Conservation (phyloP, 116 monocot species). For the Posidonia oceanica region DNA sequence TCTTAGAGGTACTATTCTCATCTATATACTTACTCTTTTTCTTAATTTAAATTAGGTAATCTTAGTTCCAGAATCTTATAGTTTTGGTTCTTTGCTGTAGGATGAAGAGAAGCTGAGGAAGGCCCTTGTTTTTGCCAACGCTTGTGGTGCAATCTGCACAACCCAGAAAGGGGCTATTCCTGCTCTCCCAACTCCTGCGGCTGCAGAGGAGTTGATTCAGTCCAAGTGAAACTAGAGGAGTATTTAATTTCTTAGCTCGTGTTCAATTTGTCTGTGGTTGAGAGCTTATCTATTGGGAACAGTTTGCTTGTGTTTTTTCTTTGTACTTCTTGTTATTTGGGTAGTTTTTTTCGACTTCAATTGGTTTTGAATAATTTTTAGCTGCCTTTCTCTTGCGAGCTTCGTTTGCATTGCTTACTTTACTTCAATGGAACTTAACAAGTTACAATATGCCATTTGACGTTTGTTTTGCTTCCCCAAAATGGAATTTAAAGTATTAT, state of each 20-base stretch:
- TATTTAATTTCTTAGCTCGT: not conserved
- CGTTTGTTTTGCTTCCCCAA: too few relatives aligned
- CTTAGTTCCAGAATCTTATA: not conserved
- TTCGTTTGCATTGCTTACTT: too few relatives aligned
- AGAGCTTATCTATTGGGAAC: too few relatives aligned
- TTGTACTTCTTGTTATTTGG: too few relatives aligned
- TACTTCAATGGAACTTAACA: too few relatives aligned
- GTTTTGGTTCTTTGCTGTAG: slow-evolving; percentile 12
- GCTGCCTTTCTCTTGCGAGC: too few relatives aligned
- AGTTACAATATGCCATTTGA: too few relatives aligned
- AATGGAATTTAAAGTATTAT: too few relatives aligned
- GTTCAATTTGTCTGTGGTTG: not conserved
- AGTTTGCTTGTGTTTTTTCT: too few relatives aligned
- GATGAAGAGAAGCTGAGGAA: slow-evolving; percentile 58
- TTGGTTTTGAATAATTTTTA: too few relatives aligned
- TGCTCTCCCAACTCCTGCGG: slow-evolving; percentile 48
- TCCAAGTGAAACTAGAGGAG: slow-evolving; percentile 2
- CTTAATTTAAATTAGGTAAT: not conserved
- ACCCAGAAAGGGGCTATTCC: slow-evolving; percentile 86
- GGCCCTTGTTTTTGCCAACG: slow-evolving; percentile 59
- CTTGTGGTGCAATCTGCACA: slow-evolving; percentile 78
- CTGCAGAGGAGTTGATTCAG: slow-evolving; percentile 28
- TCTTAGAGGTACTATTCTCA: slow-evolving; percentile 32
- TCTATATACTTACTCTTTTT: not conserved
- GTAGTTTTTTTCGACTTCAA: too few relatives aligned